phyloP scores from a whole-genome alignment of 73 alveolate species.

The Blepharisma stoltei region DNA sequence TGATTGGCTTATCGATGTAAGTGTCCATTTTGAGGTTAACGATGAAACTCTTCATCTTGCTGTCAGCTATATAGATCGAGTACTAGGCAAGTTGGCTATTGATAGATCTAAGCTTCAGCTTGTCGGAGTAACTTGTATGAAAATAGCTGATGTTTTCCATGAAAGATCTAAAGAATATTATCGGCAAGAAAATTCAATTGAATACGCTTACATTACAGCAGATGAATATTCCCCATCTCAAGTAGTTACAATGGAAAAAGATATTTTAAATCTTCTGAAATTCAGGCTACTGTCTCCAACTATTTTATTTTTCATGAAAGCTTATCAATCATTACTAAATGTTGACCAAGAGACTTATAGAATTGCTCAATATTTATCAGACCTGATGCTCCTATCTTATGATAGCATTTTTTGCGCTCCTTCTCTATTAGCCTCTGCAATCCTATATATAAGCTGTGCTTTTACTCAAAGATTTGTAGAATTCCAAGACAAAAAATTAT shows the following conservation, averaged over 20 bases:
- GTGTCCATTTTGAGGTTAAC: conserved; percentile 85
- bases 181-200: conserved; percentile 81
- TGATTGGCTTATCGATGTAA: conserved; percentile 97
- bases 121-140: conserved; percentile 96
- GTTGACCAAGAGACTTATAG: conserved; percentile 14
- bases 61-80: conserved; percentile 73
- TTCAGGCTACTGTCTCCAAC: conserved; percentile 67
- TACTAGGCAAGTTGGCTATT: conserved; percentile 57
- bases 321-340: conserved; percentile 22
- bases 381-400: conserved; percentile 35
- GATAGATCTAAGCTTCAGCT: conserved; percentile 76
- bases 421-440: conserved; percentile 30
- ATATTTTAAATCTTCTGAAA: conserved; percentile 51
- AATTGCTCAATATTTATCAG: conserved; percentile 38
- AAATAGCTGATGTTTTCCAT: conserved; percentile 87
- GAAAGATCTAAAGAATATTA: conserved; percentile 90
- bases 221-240: conserved; percentile 72
- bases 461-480: conserved; percentile 2
- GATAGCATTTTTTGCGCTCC: conserved; percentile 21
- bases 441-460: conserved; percentile 23
- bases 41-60: conserved; percentile 93
- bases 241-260: conserved; percentile 65
- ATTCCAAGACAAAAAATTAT: neutral
- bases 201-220: conserved; percentile 87
- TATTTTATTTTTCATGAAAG: conserved; percentile 39